Percentiles rank a stretch among this genome's conserved stretches.
Evolutionary conservation across 495 filamentous ascomycete genomes (phyloP).

Genomic region (Aspergillus campestris): DNA sequence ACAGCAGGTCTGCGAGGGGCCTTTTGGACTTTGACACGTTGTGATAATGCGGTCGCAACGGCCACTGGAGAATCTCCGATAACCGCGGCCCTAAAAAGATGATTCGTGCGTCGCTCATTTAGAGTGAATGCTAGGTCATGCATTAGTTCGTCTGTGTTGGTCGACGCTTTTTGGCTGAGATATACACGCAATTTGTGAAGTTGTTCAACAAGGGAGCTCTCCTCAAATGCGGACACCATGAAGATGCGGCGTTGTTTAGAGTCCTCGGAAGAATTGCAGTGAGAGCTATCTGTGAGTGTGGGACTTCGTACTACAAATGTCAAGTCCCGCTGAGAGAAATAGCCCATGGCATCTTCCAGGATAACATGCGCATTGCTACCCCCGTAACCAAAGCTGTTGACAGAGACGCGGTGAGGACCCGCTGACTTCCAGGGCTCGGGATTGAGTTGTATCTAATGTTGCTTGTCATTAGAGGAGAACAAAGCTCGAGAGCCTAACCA

Average conservation of each 20-base stretch:
- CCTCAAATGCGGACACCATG: constrained; percentile 19
- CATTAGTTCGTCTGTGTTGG: constrained; percentile 5
- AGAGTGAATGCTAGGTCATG: constrained; percentile 23
- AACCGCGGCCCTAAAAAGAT: constrained; percentile 18
- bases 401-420: constrained; percentile 21
- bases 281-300: neutral
- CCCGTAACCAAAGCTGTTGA: constrained; percentile 33
- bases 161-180: neutral
- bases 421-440: constrained; percentile 13
- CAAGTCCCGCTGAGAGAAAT: constrained; percentile 1
- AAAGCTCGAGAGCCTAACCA: neutral
- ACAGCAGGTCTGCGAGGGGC: too few relatives aligned
- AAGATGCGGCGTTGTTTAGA: constrained; percentile 8
- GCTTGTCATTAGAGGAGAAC: neutral
- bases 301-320: neutral
- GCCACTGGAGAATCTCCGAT: constrained; percentile 1
- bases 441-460: constrained; percentile 3
- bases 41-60: neutral
- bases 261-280: neutral
- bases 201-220: constrained; percentile 6
- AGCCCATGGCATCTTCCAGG: constrained; percentile 24
- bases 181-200: constrained; percentile 4
- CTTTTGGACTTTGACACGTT: too few relatives aligned
- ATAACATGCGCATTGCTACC: constrained; percentile 34
- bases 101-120: constrained; percentile 13